phyloP scores from a whole-genome alignment of 1,284 basidiomycete genomes.

The Malassezia brasiliensis region DNA sequence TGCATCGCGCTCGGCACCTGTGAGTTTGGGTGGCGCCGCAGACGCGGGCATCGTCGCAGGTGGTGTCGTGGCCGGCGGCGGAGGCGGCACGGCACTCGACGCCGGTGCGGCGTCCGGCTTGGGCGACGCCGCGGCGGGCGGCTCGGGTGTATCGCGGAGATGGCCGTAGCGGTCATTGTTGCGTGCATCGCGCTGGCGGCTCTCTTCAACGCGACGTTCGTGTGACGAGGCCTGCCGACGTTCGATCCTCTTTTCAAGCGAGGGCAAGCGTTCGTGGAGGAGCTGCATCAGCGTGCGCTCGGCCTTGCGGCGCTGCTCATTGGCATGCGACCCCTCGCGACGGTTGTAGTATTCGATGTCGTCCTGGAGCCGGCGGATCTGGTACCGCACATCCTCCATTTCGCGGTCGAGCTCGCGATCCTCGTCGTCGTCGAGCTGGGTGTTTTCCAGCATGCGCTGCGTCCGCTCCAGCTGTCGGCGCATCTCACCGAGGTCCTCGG shows the following conservation, averaged over 20 bases:
- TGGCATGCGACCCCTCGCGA: slow-evolving; percentile 64
- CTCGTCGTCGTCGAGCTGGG: slow-evolving; percentile 70
- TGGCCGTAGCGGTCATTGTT: slow-evolving; percentile 61
- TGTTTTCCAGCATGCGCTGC: slow-evolving; percentile 69
- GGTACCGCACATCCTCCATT: slow-evolving; percentile 74
- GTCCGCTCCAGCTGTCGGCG: slow-evolving; percentile 76
- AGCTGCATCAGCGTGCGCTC: slow-evolving; percentile 79
- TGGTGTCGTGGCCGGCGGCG: neutral
- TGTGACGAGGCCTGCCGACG: slow-evolving; percentile 68
- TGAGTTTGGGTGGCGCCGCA: slow-evolving; percentile 59
- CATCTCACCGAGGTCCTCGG: slow-evolving; percentile 68
- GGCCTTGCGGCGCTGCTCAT: slow-evolving; percentile 71
- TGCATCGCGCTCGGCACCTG: slow-evolving; percentile 70
- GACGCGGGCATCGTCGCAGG: slow-evolving; percentile 8
- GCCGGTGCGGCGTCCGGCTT: neutral
- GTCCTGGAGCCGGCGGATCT: slow-evolving; percentile 77
- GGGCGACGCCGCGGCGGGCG: slow-evolving; percentile 1
- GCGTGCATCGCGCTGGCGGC: slow-evolving; percentile 67
- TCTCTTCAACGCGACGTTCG: slow-evolving; percentile 52
- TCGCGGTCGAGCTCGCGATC: slow-evolving; percentile 63
- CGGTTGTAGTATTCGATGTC: slow-evolving; percentile 78
- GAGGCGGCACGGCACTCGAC: neutral
- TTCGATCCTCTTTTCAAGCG: slow-evolving; percentile 75
- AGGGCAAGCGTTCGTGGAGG: slow-evolving; percentile 83
- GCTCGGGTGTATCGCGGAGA: neutral